Evolutionary conservation across 257 asterid species (phyloP).

Genomic region (Solanum pimpinellifolium): DNA sequence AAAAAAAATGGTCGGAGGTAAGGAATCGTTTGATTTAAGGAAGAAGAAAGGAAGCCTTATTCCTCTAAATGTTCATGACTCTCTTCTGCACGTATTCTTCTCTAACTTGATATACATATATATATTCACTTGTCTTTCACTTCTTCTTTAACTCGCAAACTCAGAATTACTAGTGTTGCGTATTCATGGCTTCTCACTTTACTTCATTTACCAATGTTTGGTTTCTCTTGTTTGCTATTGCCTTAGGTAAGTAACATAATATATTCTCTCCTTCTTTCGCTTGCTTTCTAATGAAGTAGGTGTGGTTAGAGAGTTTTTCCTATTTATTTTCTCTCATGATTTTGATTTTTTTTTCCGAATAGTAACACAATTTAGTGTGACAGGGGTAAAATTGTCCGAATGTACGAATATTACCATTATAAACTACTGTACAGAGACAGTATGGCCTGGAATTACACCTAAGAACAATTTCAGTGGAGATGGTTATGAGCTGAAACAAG

Average conservation of each 20-base stretch:
- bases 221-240: constrained; percentile 18
- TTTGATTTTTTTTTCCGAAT: background rate
- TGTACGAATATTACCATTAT: constrained; percentile 37
- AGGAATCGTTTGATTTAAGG: constrained; percentile 39
- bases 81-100: constrained; percentile 44
- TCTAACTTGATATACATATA: background rate
- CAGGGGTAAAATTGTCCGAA: constrained; percentile 21
- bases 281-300: too few species aligned
- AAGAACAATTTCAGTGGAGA: constrained; percentile 32
- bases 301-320: too few species aligned
- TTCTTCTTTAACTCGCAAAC: background rate
- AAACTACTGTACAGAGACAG: constrained; percentile 53
- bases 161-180: background rate
- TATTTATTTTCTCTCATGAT: background rate
- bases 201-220: background rate
- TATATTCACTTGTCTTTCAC: background rate
- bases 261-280: background rate
- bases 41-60: constrained; percentile 34
- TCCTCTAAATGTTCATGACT: background rate
- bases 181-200: constrained; percentile 20
- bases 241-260: constrained; percentile 20
- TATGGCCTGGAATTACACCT: constrained; percentile 57
- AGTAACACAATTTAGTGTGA: background rate
- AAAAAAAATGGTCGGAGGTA: constrained; percentile 11
- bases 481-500: constrained; percentile 35